These are phyloP conservation scores for Fusarium piperis DNA, from an alignment of 2,329 filamentous ascomycete species.

Conservation along the genomic window DNA sequence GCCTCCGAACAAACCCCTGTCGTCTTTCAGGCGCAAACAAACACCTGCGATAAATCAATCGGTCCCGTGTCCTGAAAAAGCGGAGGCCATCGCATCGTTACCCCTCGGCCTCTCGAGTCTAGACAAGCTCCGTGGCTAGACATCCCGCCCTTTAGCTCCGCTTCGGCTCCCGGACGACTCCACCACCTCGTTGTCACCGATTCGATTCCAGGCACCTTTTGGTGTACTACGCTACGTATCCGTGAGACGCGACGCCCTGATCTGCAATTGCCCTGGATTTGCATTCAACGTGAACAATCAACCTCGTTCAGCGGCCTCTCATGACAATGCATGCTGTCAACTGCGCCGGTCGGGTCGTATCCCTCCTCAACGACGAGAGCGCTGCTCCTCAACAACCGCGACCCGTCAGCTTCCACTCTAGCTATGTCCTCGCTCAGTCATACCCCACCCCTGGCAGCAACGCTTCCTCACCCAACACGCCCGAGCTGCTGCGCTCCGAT, in stretches of 20 bases:
- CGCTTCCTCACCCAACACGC: conserved; percentile 62
- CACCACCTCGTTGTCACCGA: conserved; percentile 19
- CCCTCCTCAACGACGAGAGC: conserved; percentile 66
- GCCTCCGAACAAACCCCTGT: conserved; percentile 13
- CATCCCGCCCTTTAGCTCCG: conserved; percentile 26
- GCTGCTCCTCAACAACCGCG: conserved; percentile 29
- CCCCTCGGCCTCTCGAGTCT: conserved; percentile 11
- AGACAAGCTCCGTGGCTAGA: conserved; percentile 28
- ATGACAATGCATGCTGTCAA: conserved; percentile 63
- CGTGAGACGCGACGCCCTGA: not conserved
- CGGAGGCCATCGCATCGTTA: conserved; percentile 23
- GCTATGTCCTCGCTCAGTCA: conserved; percentile 45
- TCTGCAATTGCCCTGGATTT: not conserved
- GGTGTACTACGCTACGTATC: not conserved
- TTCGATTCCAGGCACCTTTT: conserved; percentile 19
- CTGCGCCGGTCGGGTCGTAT: conserved; percentile 66
- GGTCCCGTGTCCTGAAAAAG: conserved; percentile 32
- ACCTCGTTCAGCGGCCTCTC: not conserved
- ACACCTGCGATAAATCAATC: conserved; percentile 27
- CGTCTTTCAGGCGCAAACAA: conserved; percentile 22
- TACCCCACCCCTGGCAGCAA: conserved; percentile 51
- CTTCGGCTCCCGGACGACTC: conserved; percentile 10
- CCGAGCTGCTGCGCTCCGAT: conserved; percentile 67
- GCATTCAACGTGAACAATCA: not conserved
- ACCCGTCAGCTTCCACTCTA: conserved; percentile 48